These are phyloP conservation scores for Tylopilus felleus DNA, from an alignment of 768 basidiomycete genomes.

Conservation along the genomic window DNA sequence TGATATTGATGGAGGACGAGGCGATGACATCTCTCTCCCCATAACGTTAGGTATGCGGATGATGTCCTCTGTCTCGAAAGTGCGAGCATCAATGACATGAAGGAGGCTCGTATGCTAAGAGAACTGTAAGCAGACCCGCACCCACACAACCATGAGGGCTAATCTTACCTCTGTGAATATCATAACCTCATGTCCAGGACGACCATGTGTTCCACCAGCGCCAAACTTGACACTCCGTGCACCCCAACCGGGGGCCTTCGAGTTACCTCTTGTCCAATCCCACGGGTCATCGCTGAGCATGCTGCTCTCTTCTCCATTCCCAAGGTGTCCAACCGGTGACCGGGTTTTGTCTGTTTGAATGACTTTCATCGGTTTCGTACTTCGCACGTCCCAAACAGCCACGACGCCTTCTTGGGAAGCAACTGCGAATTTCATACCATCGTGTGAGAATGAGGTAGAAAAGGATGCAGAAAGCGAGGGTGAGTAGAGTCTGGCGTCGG, in stretches of 20 bases:
- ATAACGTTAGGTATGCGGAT: constrained; percentile 51
- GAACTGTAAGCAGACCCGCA: constrained; percentile 7
- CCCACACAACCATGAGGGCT: not conserved
- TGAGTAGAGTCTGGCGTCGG: constrained; percentile 41
- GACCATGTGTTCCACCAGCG: constrained; percentile 47
- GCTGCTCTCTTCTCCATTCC: constrained; percentile 43
- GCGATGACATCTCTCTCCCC: constrained; percentile 15
- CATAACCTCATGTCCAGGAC: constrained; percentile 67
- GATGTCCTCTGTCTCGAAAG: constrained; percentile 75
- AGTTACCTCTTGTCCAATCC: constrained; percentile 60
- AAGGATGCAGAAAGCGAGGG: constrained; percentile 66
- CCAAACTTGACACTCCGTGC: constrained; percentile 86
- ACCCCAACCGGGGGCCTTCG: constrained; percentile 75
- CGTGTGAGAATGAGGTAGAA: constrained; percentile 72
- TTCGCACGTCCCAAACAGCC: constrained; percentile 81
- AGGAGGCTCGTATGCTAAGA: constrained; percentile 73
- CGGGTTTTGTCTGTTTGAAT: constrained; percentile 52
- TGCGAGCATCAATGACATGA: constrained; percentile 84
- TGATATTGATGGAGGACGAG: constrained; percentile 10
- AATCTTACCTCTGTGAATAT: constrained; percentile 81
- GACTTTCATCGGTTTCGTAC: constrained; percentile 64
- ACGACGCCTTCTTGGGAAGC: constrained; percentile 80
- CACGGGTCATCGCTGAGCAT: constrained; percentile 63
- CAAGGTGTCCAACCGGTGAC: constrained; percentile 25
- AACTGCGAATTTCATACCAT: constrained; percentile 78